Conservation (phyloP, 495 filamentous ascomycete genomes). For the Penicillium daleae region DNA sequence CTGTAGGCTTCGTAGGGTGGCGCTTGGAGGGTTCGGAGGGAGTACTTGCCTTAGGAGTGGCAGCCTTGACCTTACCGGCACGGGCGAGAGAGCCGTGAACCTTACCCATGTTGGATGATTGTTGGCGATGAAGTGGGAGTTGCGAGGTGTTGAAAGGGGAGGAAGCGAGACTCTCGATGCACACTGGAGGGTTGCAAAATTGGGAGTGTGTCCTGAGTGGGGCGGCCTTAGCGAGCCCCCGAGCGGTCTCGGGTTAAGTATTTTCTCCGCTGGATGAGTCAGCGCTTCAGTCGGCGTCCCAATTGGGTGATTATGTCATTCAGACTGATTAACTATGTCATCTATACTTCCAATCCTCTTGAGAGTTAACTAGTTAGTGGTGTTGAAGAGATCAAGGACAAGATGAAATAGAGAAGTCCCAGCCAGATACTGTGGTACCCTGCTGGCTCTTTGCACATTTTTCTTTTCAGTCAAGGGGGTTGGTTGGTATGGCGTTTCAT, state of each 20-base stretch:
- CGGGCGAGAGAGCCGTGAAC: slow-evolving; percentile 70
- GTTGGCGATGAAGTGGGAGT: slow-evolving; percentile 29
- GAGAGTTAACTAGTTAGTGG: no score
- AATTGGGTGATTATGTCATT: slow-evolving; percentile 2
- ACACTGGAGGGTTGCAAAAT: slow-evolving; percentile 36
- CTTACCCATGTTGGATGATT: slow-evolving; percentile 44
- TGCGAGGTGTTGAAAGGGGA: slow-evolving; percentile 34
- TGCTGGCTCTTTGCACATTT: no score
- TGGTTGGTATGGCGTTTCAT: background rate
- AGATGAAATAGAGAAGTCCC: background rate
- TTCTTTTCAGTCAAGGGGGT: background rate
- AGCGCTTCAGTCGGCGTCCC: background rate
- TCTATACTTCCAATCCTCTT: background rate
- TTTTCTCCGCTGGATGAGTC: slow-evolving; percentile 11
- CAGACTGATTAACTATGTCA: background rate
- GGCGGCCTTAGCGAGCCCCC: slow-evolving; percentile 35
- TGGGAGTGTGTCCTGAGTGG: slow-evolving; percentile 37
- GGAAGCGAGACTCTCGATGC: slow-evolving; percentile 31
- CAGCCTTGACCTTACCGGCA: slow-evolving; percentile 95
- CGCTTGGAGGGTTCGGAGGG: slow-evolving; percentile 16
- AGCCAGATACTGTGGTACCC: no score
- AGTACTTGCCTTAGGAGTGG: slow-evolving; percentile 81
- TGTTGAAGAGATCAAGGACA: background rate
- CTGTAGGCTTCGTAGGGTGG: slow-evolving; percentile 10
- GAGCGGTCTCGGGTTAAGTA: slow-evolving; percentile 21